phyloP scores from a whole-genome alignment of 768 basidiomycete species.

The Calvatia gigantea region DNA sequence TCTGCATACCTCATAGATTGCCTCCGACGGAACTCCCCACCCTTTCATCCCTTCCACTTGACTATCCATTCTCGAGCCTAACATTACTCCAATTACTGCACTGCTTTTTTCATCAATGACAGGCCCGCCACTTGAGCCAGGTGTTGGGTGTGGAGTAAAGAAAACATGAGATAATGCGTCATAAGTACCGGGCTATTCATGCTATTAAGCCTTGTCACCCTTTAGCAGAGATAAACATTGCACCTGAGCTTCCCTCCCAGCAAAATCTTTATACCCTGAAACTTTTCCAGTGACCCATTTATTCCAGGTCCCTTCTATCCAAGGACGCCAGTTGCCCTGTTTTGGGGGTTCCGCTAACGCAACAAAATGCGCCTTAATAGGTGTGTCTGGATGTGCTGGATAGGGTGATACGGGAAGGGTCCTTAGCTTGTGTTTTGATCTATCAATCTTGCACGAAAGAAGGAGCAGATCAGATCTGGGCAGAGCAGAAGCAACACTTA shows the following conservation, averaged over 20 bases:
- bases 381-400: constrained; percentile 43
- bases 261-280: constrained; percentile 56
- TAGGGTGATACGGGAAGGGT: constrained; percentile 63
- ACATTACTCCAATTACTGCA: constrained; percentile 61
- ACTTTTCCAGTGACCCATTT: constrained; percentile 52
- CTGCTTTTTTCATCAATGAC: constrained; percentile 60
- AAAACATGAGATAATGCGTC: constrained; percentile 57
- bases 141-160: constrained; percentile 50
- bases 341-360: constrained; percentile 31
- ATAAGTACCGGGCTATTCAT: constrained; percentile 75
- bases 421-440: constrained; percentile 25
- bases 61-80: constrained; percentile 58
- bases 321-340: constrained; percentile 42
- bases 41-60: constrained; percentile 51
- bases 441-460: constrained; percentile 26
- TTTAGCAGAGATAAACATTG: not conserved
- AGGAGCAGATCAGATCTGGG: constrained; percentile 57
- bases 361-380: constrained; percentile 54
- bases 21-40: constrained; percentile 62
- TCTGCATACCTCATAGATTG: constrained; percentile 52
- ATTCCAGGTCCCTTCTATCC: constrained; percentile 51
- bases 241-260: constrained; percentile 55
- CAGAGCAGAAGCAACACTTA: constrained; percentile 49
- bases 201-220: constrained; percentile 1
- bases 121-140: constrained; percentile 70